Percentiles rank a stretch among this genome's conserved stretches.
Conservation (phyloP, 2,329 filamentous ascomycete species). For the Talaromyces sp. region DNA sequence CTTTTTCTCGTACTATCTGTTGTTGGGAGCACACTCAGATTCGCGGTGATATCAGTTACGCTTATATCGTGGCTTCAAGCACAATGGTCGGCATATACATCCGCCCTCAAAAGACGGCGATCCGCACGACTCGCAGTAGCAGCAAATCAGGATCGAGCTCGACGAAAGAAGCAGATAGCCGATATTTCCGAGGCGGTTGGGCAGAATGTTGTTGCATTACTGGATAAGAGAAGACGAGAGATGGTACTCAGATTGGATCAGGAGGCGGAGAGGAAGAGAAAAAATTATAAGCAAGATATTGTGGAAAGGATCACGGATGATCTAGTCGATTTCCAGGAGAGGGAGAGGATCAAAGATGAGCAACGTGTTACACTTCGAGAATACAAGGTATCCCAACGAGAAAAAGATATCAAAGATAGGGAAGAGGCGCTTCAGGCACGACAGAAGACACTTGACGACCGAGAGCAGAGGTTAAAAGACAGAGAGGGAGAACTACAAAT, state of each 20-base stretch:
- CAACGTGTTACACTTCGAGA: not conserved
- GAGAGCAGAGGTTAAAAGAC: not conserved
- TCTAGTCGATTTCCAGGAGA: constrained; percentile 3
- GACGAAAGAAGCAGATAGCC: constrained; percentile 2
- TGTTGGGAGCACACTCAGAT: constrained; percentile 13
- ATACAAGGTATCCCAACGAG: not conserved
- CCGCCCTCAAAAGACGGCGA: constrained; percentile 2
- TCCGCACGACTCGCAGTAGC: constrained; percentile 12
- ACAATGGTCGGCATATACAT: constrained; percentile 14
- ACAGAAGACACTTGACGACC: constrained; percentile 1
- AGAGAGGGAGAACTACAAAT: not conserved
- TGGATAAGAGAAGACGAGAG: constrained; percentile 7
- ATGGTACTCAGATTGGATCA: not conserved
- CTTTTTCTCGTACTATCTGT: constrained; percentile 12
- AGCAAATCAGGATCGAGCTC: not conserved
- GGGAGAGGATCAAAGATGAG: not conserved
- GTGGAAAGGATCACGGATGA: not conserved
- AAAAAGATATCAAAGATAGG: not conserved
- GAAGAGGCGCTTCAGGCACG: not conserved
- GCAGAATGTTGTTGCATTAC: constrained; percentile 8
- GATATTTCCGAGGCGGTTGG: constrained; percentile 13
- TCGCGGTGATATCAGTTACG: constrained; percentile 8
- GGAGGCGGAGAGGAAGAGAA: constrained; percentile 2
- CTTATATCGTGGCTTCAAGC: constrained; percentile 18
- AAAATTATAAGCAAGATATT: not conserved